Evolutionary conservation across 192 early-diverging fungal species (phyloP).

Genomic region (Rhizophagus prolifer): DNA sequence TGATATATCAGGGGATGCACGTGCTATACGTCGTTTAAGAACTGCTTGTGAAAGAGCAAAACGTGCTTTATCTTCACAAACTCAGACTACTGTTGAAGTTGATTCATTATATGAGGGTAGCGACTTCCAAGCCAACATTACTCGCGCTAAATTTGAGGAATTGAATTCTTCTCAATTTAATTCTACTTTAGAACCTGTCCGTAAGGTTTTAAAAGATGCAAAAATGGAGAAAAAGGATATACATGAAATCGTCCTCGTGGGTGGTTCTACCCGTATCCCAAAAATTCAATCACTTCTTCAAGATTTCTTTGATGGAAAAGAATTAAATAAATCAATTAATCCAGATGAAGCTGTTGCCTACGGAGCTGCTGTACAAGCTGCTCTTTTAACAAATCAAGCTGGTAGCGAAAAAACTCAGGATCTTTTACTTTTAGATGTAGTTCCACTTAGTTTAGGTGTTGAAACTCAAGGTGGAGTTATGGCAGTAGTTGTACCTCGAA

Average conservation of each 20-base stretch:
- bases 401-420: slow-evolving; percentile 63
- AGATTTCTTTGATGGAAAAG: slow-evolving; percentile 80
- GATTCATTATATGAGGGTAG: slow-evolving; percentile 84
- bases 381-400: slow-evolving; percentile 69
- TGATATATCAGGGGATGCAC: slow-evolving; percentile 77
- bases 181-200: slow-evolving; percentile 87
- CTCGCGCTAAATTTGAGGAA: slow-evolving; percentile 96
- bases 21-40: slow-evolving; percentile 88
- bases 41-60: slow-evolving; percentile 93
- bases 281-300: slow-evolving; percentile 80
- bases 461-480: slow-evolving; percentile 85
- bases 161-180: slow-evolving; percentile 87
- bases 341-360: slow-evolving; percentile 95
- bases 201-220: slow-evolving; percentile 87
- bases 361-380: slow-evolving; percentile 89
- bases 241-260: slow-evolving; percentile 80
- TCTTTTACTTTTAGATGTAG: slow-evolving; percentile 80
- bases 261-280: slow-evolving; percentile 93
- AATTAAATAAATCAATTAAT: slow-evolving; percentile 87
- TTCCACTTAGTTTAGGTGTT: slow-evolving; percentile 81
- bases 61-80: slow-evolving; percentile 86
- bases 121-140: slow-evolving; percentile 87
- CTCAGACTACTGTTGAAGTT: slow-evolving; percentile 84
- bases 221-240: slow-evolving; percentile 72
- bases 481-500: slow-evolving; percentile 80